Evolutionary conservation across 1,284 basidiomycete genomes (phyloP), one percentile per base, ranked within the genome.

Genomic region (Lentinula novae-zelandiae): DNA sequence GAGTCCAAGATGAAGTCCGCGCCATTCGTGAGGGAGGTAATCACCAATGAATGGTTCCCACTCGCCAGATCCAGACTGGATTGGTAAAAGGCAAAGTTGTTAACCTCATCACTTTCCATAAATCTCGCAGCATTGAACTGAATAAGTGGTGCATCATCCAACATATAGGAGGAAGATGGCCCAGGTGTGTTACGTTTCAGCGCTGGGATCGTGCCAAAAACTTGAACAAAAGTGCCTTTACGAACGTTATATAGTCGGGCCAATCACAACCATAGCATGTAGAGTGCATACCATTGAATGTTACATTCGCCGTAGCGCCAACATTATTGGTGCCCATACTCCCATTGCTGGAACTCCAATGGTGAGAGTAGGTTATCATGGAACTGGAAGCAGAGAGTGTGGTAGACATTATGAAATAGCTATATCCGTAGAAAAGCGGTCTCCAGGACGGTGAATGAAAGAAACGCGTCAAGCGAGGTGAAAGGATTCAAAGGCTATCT

Each of bases 131-230:
- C 22, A 33, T 50, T 20, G 13, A 44, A 44, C 20, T 42, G 3
- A 33, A 17, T n/a, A 46, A 33, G 22, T 5, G 33, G 1, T 56
- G 20, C n/a, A 12, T 4, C 20, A 22, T 54, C 39, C 13, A 56
- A 22, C 5, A 13, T 56, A 34, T 46, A 56, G 27, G 27, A 27
- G 15, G 54, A 56, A 1, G 46, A 31, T 31, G 39, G 54, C 12
- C 17, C 15, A 2, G 9, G 12, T 31, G 39, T 15, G 0, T 6
- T 0, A 7, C 31, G 1, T 0, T 15, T 31, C 13, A 17, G 0
- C 13, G 53, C n/a, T 40, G 53, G 53, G 15, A 54, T 39, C 6
- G 44, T 40, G 15, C 53, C 59, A 42, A 56, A 60, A 10, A 60
- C 53, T 12, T 56, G 44, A 2, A 60, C 22, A 31, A 31, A 49